Base-by-base conservation (phyloP, 179 eudicot species). In the Carnegiea gigantea region DNA sequence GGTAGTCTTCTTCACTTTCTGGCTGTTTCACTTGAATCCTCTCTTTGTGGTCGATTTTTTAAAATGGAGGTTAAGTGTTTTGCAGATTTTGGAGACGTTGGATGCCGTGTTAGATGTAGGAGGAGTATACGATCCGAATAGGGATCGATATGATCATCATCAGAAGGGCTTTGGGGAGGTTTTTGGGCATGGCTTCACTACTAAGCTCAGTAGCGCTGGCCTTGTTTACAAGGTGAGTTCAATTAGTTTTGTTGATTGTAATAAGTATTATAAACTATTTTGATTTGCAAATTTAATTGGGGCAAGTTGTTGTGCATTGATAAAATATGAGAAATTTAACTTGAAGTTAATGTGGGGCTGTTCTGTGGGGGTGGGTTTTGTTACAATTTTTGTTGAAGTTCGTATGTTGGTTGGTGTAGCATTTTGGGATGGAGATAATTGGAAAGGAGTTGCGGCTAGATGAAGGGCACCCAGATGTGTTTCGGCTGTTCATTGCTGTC, bases 91-190 rank as follows among this genome's bases (percentile, higher is more conserved):
- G 91, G 97, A 91, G 64, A 85, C 86, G 68, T 85, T 94, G 78
- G 99, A 95, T 82, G 98, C 95, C 4, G 99, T 95, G 85, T 82
- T 95, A 64, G 99, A 94, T 86, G 98, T 95, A 48, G 97, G 98
- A 43, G 96, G 99, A 4, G 94, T 91, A 20, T 95, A 92, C 60
- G 94, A 94, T 53, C 89, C 95, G n/a, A 78, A 82, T 43, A 83
- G 82, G 15, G 94, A 92, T 76, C 87, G 95, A 0, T 95, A 88
- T 49, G 99, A 94, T 85, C 95, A 95, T 87, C 98, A 95, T 81
- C 97, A 95, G 82, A 92, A 93, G 88, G 99, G 99, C n/a, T 95
- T 95, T 80, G 83, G 75, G 26, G 97, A 96, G 92, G 92, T 90
- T 86, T 94, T 96, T 83, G 98, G 97, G 14, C 91, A 92, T 84